Conservation (phyloP, 75 land plant species). For the Ceratopteris richardii region DNA sequence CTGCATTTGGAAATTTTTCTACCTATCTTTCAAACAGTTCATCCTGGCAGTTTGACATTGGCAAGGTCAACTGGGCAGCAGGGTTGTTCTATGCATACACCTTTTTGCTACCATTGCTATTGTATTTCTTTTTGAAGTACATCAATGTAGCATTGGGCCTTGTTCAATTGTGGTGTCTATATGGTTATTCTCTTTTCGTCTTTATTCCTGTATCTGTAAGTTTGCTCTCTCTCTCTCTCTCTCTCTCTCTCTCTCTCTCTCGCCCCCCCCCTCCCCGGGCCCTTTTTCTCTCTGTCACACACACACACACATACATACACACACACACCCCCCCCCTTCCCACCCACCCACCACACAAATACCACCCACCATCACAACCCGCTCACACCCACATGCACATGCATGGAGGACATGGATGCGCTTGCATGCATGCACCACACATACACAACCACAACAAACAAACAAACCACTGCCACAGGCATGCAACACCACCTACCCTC, state of each 20-base stretch:
- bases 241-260: neutral
- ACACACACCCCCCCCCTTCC: too few species aligned
- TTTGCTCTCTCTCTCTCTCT: neutral
- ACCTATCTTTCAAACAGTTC: conserved; percentile 23
- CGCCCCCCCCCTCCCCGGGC: too few species aligned
- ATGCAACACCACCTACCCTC: too few species aligned
- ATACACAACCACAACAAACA: too few species aligned
- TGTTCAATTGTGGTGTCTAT: conserved; percentile 34
- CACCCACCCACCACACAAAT: too few species aligned
- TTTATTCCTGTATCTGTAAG: conserved; percentile 20
- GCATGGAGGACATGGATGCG: too few species aligned
- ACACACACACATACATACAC: too few species aligned
- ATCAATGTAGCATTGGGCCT: conserved; percentile 26
- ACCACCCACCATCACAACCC: too few species aligned
- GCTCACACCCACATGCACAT: too few species aligned
- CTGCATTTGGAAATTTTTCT: conserved; percentile 39
- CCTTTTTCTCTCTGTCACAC: too few species aligned
- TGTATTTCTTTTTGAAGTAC: conserved; percentile 32
- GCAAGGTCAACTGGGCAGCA: conserved; percentile 35
- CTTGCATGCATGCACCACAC: too few species aligned
- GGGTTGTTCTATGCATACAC: conserved; percentile 32
- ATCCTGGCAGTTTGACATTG: conserved; percentile 32
- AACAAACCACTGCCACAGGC: too few species aligned
- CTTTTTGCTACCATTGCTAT: conserved; percentile 20
- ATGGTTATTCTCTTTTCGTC: conserved; percentile 35